Percentiles rank a stretch among this genome's conserved stretches.
Evolutionary conservation across 495 filamentous ascomycete species (phyloP).

Genomic region (Talaromyces ruber): DNA sequence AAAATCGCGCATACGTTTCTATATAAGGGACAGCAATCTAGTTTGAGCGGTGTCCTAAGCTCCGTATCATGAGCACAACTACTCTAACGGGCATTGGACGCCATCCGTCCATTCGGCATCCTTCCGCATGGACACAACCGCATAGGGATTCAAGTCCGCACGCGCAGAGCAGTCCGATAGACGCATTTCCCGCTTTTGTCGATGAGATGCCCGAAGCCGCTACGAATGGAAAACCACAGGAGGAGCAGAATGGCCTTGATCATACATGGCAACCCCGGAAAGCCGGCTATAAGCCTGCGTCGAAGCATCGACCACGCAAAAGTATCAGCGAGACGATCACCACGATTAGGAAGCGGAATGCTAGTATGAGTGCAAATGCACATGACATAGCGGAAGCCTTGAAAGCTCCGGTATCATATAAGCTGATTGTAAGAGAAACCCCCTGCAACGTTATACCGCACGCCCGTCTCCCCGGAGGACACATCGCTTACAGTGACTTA

Average conservation of each 20-base stretch:
- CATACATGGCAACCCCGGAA: slow-evolving; percentile 33
- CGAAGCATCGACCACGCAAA: slow-evolving; percentile 63
- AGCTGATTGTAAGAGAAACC: slow-evolving; percentile 61
- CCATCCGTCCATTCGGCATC: slow-evolving; percentile 34
- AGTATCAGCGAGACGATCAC: slow-evolving; percentile 79
- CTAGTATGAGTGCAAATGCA: slow-evolving; percentile 82
- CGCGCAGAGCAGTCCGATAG: slow-evolving; percentile 29
- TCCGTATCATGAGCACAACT: slow-evolving; percentile 28
- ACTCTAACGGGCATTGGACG: slow-evolving; percentile 37
- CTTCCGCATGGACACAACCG: slow-evolving; percentile 27
- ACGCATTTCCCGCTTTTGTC: slow-evolving; percentile 36
- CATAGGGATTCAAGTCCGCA: slow-evolving; percentile 20
- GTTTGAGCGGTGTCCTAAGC: neutral
- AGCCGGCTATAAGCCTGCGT: slow-evolving; percentile 28
- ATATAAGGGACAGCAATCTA: neutral
- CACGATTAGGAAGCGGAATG: slow-evolving; percentile 66
- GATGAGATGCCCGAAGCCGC: slow-evolving; percentile 25
- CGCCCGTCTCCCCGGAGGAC: neutral
- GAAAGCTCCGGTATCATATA: slow-evolving; percentile 81
- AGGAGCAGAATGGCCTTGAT: neutral
- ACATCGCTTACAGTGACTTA: slow-evolving; percentile 20
- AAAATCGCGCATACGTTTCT: neutral
- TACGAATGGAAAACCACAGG: slow-evolving; percentile 10
- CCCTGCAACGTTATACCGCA: neutral
- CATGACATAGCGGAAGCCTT: slow-evolving; percentile 89